A percentile compares a stretch with the other conserved stretches of the same genome.
These are phyloP conservation scores for Paulownia fortunei DNA, from an alignment of 257 asterid species.

Conservation along the genomic window DNA sequence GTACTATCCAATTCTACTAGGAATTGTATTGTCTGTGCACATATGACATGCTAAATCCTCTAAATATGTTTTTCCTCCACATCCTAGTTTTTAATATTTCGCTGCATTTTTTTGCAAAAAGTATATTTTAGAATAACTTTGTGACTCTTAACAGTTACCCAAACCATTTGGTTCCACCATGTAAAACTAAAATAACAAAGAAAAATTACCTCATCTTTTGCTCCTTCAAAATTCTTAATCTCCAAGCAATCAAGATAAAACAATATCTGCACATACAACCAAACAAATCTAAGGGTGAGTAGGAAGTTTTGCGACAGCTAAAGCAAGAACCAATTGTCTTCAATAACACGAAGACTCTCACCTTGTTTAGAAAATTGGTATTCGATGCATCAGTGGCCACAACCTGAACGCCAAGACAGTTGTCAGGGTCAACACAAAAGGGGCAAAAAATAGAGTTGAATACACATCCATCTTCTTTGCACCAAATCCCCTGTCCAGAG, in stretches of 20 bases:
- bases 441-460: constrained; percentile 79
- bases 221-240: constrained; percentile 48
- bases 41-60: neutral
- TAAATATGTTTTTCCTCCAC: neutral
- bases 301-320: neutral
- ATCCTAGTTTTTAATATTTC: neutral
- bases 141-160: neutral
- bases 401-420: constrained; percentile 86
- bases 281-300: constrained; percentile 22
- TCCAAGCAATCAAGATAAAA: constrained; percentile 61
- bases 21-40: constrained; percentile 13
- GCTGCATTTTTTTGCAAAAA: neutral
- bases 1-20: neutral
- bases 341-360: constrained; percentile 30
- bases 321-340: constrained; percentile 19
- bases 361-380: constrained; percentile 77
- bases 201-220: constrained; percentile 52
- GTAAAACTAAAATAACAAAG: neutral
- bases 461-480: constrained; percentile 97
- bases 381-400: constrained; percentile 86
- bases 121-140: neutral
- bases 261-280: constrained; percentile 56
- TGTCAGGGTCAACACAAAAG: constrained; percentile 55
- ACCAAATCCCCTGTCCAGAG: constrained; percentile 84
- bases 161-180: neutral